Evolutionary conservation across 2,329 filamentous ascomycete genomes (phyloP).

Genomic region (Xylogone sp.): DNA sequence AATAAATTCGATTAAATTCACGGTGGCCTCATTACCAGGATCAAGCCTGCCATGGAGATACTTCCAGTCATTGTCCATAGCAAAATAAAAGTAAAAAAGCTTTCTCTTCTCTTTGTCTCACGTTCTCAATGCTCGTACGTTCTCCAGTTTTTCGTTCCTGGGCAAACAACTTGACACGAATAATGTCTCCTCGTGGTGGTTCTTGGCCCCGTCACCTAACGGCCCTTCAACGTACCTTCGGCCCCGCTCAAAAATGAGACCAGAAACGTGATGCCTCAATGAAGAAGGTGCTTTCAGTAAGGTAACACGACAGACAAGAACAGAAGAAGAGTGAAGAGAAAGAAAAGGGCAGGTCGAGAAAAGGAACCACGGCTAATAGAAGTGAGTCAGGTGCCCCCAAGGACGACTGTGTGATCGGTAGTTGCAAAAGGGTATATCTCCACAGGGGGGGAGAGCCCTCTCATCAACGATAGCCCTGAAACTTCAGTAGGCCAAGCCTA

Average conservation of each 20-base stretch:
- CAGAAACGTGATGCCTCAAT: no score
- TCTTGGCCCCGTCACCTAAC: no score
- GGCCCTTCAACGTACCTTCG: no score
- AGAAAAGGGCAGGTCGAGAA: neutral
- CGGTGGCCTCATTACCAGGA: slow-evolving; percentile 12
- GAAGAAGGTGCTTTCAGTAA: no score
- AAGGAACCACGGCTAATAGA: neutral
- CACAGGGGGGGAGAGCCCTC: neutral
- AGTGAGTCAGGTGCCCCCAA: neutral
- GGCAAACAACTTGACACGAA: neutral
- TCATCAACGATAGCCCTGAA: neutral
- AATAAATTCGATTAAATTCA: slow-evolving; percentile 12
- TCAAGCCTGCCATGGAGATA: slow-evolving; percentile 19
- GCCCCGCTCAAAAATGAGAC: no score
- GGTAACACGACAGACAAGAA: no score
- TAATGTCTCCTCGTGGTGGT: no score
- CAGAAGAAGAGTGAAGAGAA: neutral
- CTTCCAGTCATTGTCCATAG: slow-evolving; percentile 16
- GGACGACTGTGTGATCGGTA: neutral
- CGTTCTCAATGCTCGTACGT: neutral
- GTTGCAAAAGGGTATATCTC: neutral
- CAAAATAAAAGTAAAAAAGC: no score
- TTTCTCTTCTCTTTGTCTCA: no score
- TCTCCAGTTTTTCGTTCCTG: neutral
- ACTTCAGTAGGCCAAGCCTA: neutral